Evolutionary conservation across 192 early-diverging fungal genomes (phyloP).

Genomic region (Gamsiella multidivaricata): DNA sequence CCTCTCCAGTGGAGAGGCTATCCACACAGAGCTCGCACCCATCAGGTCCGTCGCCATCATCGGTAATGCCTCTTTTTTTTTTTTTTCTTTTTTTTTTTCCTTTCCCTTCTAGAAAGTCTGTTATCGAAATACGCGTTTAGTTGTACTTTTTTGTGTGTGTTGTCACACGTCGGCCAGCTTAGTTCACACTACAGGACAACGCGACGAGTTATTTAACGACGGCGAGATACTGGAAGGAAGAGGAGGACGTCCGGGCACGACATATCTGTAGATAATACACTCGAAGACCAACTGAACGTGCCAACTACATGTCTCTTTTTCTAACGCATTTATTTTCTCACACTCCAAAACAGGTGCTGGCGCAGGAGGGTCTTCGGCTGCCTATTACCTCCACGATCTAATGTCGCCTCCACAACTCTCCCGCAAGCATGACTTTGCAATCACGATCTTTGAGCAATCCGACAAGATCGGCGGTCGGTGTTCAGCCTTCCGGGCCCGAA

Average conservation of each 20-base stretch:
- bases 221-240: too few relatives aligned
- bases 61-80: slow-evolving; percentile 33
- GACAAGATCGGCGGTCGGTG: slow-evolving; percentile 67
- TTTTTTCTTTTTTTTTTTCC: neutral
- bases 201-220: too few relatives aligned
- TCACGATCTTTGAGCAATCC: slow-evolving; percentile 67
- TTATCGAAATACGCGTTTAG: too few relatives aligned
- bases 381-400: slow-evolving; percentile 54
- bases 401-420: slow-evolving; percentile 20
- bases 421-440: slow-evolving; percentile 41
- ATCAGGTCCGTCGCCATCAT: slow-evolving; percentile 60
- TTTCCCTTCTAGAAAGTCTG: neutral
- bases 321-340: too few relatives aligned
- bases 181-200: too few relatives aligned
- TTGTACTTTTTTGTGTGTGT: too few relatives aligned
- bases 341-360: slow-evolving; percentile 65
- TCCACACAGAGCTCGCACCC: slow-evolving; percentile 19
- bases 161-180: too few relatives aligned
- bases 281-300: too few relatives aligned
- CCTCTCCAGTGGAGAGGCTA: neutral
- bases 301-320: neutral
- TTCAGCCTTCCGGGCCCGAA: slow-evolving; percentile 26
- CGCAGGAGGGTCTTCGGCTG: slow-evolving; percentile 62
- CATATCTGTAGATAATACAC: too few relatives aligned
- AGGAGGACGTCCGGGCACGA: too few relatives aligned